A percentile compares a stretch with the other conserved stretches of the same genome.
These are phyloP conservation scores for Entomortierella lignicola DNA, from an alignment of 192 early-diverging fungal genomes.

Conservation along the genomic window DNA sequence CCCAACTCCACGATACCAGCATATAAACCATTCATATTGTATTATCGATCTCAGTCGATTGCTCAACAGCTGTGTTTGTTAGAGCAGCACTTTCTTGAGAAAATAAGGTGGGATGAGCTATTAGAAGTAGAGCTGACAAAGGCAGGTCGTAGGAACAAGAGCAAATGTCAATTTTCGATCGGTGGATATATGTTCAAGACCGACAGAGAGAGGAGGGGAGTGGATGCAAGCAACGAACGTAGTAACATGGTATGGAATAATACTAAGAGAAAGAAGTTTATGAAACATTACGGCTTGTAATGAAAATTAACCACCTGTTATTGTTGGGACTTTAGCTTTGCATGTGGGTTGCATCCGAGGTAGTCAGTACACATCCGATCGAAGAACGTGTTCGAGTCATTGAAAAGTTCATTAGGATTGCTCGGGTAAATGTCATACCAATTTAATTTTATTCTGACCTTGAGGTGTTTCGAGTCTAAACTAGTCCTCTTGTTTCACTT, in stretches of 20 bases:
- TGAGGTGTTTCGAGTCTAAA: not conserved
- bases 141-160: conserved; percentile 18
- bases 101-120: conserved; percentile 67
- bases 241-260: conserved; percentile 41
- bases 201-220: conserved; percentile 17
- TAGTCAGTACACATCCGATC: conserved; percentile 54
- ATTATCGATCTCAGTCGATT: conserved; percentile 63
- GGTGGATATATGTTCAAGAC: conserved; percentile 34
- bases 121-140: conserved; percentile 60
- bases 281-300: too few relatives aligned
- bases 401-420: conserved; percentile 73
- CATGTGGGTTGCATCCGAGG: conserved; percentile 71
- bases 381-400: conserved; percentile 66
- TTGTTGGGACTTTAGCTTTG: conserved; percentile 26
- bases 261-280: too few relatives aligned
- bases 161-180: conserved; percentile 19
- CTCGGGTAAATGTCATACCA: conserved; percentile 50
- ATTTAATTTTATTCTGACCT: not conserved
- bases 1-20: not conserved
- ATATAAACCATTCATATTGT: conserved; percentile 57
- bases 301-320: too few relatives aligned
- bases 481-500: not conserved
- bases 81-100: conserved; percentile 60
- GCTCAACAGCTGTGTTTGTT: conserved; percentile 66
- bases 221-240: conserved; percentile 39